Percentiles rank a stretch among this genome's conserved stretches.
Evolutionary conservation across 768 basidiomycete species (phyloP).

Genomic region (Xerocomus brunneocitrinus): DNA sequence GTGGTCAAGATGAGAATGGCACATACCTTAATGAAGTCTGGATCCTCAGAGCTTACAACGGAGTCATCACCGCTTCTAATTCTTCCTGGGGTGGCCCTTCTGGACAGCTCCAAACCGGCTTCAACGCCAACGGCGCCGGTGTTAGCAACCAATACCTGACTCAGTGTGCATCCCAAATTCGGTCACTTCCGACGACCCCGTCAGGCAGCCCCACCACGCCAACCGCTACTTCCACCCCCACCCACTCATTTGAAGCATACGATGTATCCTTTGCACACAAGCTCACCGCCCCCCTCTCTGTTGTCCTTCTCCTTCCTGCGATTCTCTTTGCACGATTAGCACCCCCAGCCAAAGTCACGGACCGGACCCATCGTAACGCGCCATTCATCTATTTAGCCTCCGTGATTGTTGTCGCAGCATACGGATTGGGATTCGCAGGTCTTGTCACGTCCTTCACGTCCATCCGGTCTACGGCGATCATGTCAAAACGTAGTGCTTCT

Average conservation of each 20-base stretch:
- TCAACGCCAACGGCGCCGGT: conserved; percentile 62
- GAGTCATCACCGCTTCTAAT: conserved; percentile 50
- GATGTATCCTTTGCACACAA: conserved; percentile 46
- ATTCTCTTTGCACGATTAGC: conserved; percentile 41
- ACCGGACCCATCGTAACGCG: conserved; percentile 19
- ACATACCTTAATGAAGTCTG: conserved; percentile 71
- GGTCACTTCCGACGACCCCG: conserved; percentile 20
- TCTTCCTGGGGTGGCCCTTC: conserved; percentile 63
- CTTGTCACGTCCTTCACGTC: conserved; percentile 61
- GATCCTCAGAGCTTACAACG: conserved; percentile 71
- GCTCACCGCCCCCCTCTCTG: conserved; percentile 44
- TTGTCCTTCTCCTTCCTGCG: conserved; percentile 41
- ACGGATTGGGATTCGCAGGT: conserved; percentile 59
- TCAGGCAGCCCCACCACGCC: conserved; percentile 14
- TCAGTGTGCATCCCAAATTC: conserved; percentile 49
- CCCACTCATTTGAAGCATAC: conserved; percentile 28
- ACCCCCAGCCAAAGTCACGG: conserved; percentile 29
- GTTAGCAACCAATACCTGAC: conserved; percentile 58
- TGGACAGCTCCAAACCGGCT: conserved; percentile 58
- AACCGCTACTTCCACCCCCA: conserved; percentile 13
- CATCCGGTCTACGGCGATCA: conserved; percentile 29
- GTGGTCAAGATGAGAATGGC: conserved; percentile 65
- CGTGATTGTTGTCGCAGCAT: conserved; percentile 43
- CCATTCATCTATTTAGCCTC: conserved; percentile 35
- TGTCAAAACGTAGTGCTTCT: conserved; percentile 32